phyloP scores from a whole-genome alignment of 2,329 filamentous ascomycete genomes.

The Tolypocladium amazonense region DNA sequence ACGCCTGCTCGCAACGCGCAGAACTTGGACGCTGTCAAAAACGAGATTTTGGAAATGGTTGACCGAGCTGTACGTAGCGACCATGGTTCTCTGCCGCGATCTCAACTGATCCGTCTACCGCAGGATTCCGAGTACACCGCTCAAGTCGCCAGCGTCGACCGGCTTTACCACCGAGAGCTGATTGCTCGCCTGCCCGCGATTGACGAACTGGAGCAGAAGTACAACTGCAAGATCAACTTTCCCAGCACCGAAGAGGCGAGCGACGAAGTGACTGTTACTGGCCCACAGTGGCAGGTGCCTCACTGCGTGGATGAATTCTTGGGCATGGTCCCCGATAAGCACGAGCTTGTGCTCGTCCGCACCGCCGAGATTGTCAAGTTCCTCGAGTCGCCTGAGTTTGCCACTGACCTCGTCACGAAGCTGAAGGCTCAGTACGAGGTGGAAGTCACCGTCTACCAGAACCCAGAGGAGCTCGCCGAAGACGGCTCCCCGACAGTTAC shows the following conservation, averaged over 20 bases:
- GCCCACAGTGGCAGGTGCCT: constrained; percentile 95
- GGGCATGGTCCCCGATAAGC: constrained; percentile 94
- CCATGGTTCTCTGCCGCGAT: neutral
- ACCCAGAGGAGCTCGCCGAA: constrained; percentile 46
- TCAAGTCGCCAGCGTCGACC: constrained; percentile 86
- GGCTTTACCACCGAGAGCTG: constrained; percentile 89
- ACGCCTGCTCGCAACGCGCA: constrained; percentile 95
- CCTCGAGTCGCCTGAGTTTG: constrained; percentile 72
- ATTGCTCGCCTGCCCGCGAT: constrained; percentile 81
- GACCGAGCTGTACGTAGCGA: constrained; percentile 64
- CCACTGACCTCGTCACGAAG: constrained; percentile 68
- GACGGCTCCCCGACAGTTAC: constrained; percentile 48
- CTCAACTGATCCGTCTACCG: constrained; percentile 2
- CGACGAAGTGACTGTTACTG: constrained; percentile 89
- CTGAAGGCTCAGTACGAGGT: constrained; percentile 89
- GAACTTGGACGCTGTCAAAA: constrained; percentile 93
- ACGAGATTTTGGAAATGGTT: constrained; percentile 99
- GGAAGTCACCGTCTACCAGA: constrained; percentile 64
- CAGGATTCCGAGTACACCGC: constrained; percentile 94
- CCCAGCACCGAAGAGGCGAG: constrained; percentile 96
- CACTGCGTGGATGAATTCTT: constrained; percentile 93
- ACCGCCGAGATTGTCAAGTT: constrained; percentile 69
- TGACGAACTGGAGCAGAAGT: constrained; percentile 94
- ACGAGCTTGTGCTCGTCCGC: constrained; percentile 77
- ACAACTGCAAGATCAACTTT: constrained; percentile 99